Evolutionary conservation across 257 asterid species (phyloP).

Genomic region (Orobanche coerulescens): DNA sequence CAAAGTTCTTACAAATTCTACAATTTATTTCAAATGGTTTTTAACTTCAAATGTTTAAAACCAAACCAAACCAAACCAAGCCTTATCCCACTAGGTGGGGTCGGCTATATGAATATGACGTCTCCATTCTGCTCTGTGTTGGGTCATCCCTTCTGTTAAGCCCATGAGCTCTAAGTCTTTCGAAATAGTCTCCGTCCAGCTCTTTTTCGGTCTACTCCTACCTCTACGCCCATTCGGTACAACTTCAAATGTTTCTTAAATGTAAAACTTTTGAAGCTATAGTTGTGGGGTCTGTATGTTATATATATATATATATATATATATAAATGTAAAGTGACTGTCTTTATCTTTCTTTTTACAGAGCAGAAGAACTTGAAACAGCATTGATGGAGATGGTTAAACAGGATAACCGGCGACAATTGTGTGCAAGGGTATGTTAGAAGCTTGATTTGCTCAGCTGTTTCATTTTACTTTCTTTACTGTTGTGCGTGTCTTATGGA

Average conservation of each 20-base stretch:
- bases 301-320: background rate
- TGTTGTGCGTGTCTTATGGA: constrained; percentile 5
- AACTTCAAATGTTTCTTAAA: background rate
- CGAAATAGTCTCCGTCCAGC: too few relatives aligned
- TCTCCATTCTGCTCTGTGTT: too few relatives aligned
- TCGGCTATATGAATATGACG: too few relatives aligned
- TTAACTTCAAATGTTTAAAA: background rate
- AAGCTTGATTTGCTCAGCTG: constrained; percentile 13
- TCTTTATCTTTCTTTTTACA: constrained; percentile 29
- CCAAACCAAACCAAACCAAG: too few relatives aligned
- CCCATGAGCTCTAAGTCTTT: too few relatives aligned
- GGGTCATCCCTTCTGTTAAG: too few relatives aligned
- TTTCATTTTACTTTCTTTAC: background rate
- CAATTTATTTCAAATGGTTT: background rate
- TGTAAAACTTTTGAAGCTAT: background rate
- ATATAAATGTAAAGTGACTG: constrained; percentile 9
- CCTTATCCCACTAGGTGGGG: too few relatives aligned
- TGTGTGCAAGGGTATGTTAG: constrained; percentile 74
- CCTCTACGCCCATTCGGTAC: too few relatives aligned
- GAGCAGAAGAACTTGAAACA: constrained; percentile 96
- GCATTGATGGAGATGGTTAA: constrained; percentile 97
- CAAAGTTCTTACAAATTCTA: too few relatives aligned
- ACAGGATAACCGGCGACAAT: constrained; percentile 86
- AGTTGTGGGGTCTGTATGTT: background rate
- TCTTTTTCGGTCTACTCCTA: too few relatives aligned